Evolutionary conservation across 192 early-diverging fungal species (phyloP).

Genomic region (Backusella sp.): DNA sequence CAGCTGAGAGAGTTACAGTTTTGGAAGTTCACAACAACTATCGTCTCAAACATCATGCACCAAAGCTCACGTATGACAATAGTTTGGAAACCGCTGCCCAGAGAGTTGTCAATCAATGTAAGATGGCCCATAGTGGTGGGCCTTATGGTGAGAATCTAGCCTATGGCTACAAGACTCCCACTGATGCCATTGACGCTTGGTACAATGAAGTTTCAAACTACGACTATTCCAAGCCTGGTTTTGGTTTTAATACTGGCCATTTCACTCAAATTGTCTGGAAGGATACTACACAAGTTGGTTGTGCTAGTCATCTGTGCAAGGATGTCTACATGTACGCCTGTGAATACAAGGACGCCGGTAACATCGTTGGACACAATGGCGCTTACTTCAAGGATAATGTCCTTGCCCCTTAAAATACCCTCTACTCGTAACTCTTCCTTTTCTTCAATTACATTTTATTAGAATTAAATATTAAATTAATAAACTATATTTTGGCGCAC

Average conservation of each 20-base stretch:
- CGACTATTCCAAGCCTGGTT: slow-evolving; percentile 40
- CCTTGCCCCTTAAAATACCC: background rate
- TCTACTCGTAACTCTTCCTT: background rate
- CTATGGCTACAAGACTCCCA: slow-evolving; percentile 35
- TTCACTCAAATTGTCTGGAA: slow-evolving; percentile 49
- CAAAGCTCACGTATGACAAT: slow-evolving; percentile 37
- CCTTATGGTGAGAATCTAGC: slow-evolving; percentile 47
- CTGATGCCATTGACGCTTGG: slow-evolving; percentile 36
- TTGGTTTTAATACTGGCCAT: slow-evolving; percentile 36
- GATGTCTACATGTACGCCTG: slow-evolving; percentile 41
- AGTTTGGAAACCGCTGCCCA: slow-evolving; percentile 36
- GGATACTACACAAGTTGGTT: slow-evolving; percentile 30
- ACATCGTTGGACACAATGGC: slow-evolving; percentile 18
- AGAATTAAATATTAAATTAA: background rate
- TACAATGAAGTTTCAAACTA: slow-evolving; percentile 43
- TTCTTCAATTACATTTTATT: background rate
- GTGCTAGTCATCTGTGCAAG: slow-evolving; percentile 26
- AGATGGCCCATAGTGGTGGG: slow-evolving; percentile 38
- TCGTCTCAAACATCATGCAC: slow-evolving; percentile 37
- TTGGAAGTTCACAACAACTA: slow-evolving; percentile 39
- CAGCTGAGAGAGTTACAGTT: slow-evolving; percentile 3
- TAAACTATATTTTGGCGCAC: background rate
- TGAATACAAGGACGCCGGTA: slow-evolving; percentile 43
- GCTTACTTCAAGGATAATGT: slow-evolving; percentile 34
- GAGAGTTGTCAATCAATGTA: slow-evolving; percentile 35